Base-by-base conservation (phyloP, 2,329 filamentous ascomycete species). In the Botryotinia calthae region DNA sequence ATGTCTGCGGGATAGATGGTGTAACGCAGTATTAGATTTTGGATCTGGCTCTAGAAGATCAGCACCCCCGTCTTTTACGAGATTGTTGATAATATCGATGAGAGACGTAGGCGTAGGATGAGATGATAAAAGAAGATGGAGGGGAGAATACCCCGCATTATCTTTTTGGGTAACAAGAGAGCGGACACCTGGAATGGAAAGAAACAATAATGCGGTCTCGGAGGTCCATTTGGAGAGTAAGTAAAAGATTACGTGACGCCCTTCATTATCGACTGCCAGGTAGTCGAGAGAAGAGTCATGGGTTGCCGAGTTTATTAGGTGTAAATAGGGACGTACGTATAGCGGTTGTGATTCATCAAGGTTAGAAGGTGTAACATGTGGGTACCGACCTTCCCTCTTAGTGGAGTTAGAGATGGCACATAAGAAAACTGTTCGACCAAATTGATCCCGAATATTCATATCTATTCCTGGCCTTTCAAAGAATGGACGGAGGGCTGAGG, bases 21-120 rank as follows among this genome's bases (percentile, higher is more conserved):
- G 76, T 18, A 76, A 68, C 18, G 71, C 70, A 4, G 74, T 76
- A 22, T 76, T 70, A 2, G 63, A 74, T 28, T 70, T n/a, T 20
- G 66, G 73, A 51, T 73, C 75, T 16, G 67, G 65, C 1, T 74
- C 72, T 14, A 75, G 31, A 40, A 68, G 44, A 58, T 76, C 58
- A 37, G 72, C 72, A 8, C 72, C 73, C 20, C 59, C 61, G 6
- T 59, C 66, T 20, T 63, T 40, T 22, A 44, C 10, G n/a, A 44
- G 12, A 9, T 5, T 12, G 20, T 44, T 12, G 10, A 63, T 12
- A 14, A 44, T 25, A 6, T 59, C 12, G 10, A 25, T 28, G 14
- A 31, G 1, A 7, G 51, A 8, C 7, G 7, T 37, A 12, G 1
- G 12, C 20, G 10, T 2, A 44, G 6, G 9, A 12, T 2, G 1